Conservation (phyloP, 2,329 filamentous ascomycete species). For the Beauveria sp. region DNA sequence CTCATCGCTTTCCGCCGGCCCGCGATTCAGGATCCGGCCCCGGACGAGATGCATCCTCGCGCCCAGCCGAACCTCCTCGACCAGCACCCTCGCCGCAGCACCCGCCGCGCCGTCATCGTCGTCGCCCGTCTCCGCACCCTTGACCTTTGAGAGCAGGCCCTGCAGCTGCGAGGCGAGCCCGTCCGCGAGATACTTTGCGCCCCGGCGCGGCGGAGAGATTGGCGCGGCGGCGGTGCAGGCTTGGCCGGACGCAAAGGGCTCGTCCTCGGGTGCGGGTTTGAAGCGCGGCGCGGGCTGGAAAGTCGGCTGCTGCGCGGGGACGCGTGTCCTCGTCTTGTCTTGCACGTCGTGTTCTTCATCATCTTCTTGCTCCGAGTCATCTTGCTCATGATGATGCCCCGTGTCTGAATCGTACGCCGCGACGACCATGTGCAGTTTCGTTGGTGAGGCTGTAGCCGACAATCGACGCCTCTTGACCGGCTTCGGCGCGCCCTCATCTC, state of each 20-base stretch:
- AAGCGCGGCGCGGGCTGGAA: constrained; percentile 34
- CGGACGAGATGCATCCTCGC: constrained; percentile 28
- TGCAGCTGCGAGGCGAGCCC: constrained; percentile 34
- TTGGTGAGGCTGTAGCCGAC: background rate
- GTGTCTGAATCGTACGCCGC: background rate
- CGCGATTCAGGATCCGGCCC: constrained; percentile 11
- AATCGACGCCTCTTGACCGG: constrained; percentile 19
- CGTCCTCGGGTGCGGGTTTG: constrained; percentile 20
- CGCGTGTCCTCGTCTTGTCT: constrained; percentile 11
- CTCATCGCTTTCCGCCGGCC: background rate
- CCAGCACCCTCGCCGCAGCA: constrained; percentile 18
- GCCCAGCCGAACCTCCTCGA: constrained; percentile 25
- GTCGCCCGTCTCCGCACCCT: constrained; percentile 23
- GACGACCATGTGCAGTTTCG: background rate
- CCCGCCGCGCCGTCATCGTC: constrained; percentile 1
- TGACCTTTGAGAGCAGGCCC: constrained; percentile 34
- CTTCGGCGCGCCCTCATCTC: background rate
- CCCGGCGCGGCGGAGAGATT: constrained; percentile 29
- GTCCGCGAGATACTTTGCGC: constrained; percentile 27
- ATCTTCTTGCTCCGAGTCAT: constrained; percentile 3
- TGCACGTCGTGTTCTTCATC: constrained; percentile 8
- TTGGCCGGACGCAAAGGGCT: constrained; percentile 13
- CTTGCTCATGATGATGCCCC: background rate
- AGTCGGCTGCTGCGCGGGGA: constrained; percentile 25
- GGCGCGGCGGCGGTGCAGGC: constrained; percentile 9